Base-by-base conservation (phyloP, 2,329 filamentous ascomycete genomes). In the Annulohypoxylon truncatum region DNA sequence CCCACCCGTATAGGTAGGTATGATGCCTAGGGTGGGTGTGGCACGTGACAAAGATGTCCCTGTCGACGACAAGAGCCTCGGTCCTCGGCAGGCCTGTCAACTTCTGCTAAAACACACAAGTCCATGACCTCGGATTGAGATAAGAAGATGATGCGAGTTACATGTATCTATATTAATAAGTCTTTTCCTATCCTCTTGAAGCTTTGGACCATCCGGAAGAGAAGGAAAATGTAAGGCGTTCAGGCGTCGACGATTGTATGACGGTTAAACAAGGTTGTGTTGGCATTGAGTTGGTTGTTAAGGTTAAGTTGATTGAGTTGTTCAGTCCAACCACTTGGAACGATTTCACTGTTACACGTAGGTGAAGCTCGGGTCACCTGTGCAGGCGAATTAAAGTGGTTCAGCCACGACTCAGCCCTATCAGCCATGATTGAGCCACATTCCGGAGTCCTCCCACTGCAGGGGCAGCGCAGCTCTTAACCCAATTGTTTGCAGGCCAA, bases 351-450 rank as follows among this genome's bases (percentile, higher is more conserved):
- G 60, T 58, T 53, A 58, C 53, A 63, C 52, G 53, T 56, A 47
- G 18, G 40, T 56, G 40, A 24, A 29, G 26, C 13, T 29, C 24
- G 29, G 29, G 40, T 20, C 22, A 28, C 24, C 24, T 15, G 22
- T 15, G 44, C 13, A 28, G 38, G 38, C 38, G 38, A 42, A 28
- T 48, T 35, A 56, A 56, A 56, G 42, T 56, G 54, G 31, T 33
- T 26, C 31, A 64, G 50, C 60, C 64, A 52, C 48, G 55, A 54
- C 47, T 57, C 58, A 66, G 66, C 66, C 66, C 53, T 58, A 10
- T 57, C 58, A 66, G 66, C 66, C 66, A 58, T 58, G 4, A 10
- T 55, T 51, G 31, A 61, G 59, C 63, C 63, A 66, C 63, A 58
- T n/a, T 20, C 29, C 22, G 65, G 66, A 68, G 59, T 54, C 55